Evolutionary conservation across 2,329 filamentous ascomycete species (phyloP).

Genomic region (Tricladium varicosporioides): DNA sequence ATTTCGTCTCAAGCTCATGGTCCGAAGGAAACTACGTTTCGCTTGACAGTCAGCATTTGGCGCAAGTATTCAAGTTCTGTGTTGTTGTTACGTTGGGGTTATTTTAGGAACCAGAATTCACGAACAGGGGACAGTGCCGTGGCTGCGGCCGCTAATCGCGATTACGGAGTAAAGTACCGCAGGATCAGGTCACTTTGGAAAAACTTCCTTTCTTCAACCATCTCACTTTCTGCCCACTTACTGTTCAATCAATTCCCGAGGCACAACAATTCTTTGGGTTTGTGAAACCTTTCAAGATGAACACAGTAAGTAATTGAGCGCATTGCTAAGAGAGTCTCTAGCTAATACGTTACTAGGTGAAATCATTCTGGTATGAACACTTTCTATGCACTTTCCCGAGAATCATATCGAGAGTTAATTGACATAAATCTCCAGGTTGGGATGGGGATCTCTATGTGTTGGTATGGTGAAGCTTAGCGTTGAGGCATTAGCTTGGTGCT

Average conservation of each 20-base stretch:
- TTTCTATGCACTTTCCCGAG: too few relatives aligned
- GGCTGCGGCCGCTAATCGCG: neutral
- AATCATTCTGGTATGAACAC: slow-evolving; percentile 61
- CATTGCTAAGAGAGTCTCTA: neutral
- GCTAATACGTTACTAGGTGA: slow-evolving; percentile 47
- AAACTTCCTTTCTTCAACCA: neutral
- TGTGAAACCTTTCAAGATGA: slow-evolving; percentile 40
- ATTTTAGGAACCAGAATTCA: slow-evolving; percentile 1
- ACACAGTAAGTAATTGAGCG: slow-evolving; percentile 46
- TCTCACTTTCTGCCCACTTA: neutral
- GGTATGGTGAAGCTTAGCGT: slow-evolving; percentile 52
- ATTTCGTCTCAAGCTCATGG: neutral
- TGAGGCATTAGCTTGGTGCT: slow-evolving; percentile 6
- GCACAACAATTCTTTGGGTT: neutral
- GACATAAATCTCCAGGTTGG: slow-evolving; percentile 59
- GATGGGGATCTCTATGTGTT: slow-evolving; percentile 85
- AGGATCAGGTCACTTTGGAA: slow-evolving; percentile 16
- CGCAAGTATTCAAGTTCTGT: neutral
- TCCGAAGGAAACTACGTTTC: neutral
- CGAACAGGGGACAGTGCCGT: neutral
- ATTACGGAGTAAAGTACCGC: neutral
- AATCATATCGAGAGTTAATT: slow-evolving; percentile 3
- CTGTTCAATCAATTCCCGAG: neutral
- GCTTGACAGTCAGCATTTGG: neutral
- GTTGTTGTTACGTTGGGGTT: neutral